Evolutionary conservation across 345 rosid species (phyloP).

Genomic region (Toxicodendron radicans): DNA sequence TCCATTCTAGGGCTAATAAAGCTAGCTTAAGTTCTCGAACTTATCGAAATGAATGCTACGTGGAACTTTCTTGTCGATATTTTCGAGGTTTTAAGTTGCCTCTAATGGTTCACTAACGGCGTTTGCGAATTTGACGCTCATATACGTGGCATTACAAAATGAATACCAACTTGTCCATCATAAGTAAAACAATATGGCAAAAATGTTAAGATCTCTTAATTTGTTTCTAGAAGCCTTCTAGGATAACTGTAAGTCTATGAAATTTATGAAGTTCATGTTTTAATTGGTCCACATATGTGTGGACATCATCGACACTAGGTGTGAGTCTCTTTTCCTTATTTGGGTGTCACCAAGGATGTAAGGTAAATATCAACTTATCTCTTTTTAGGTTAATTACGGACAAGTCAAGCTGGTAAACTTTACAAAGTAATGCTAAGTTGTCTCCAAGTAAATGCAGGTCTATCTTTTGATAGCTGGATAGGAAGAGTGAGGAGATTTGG

Average conservation of each 20-base stretch:
- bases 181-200: neutral
- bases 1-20: no score
- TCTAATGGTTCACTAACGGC: neutral
- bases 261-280: neutral
- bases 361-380: no score
- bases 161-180: neutral
- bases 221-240: neutral
- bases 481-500: neutral
- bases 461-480: neutral
- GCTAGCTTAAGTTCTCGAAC: neutral
- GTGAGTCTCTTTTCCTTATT: neutral
- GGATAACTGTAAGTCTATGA: neutral
- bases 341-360: neutral
- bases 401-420: neutral
- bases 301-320: neutral
- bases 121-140: neutral
- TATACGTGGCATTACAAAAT: neutral
- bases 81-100: neutral
- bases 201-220: neutral
- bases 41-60: neutral
- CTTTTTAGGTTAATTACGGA: neutral
- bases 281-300: neutral
- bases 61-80: neutral
- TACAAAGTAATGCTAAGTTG: neutral
- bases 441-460: neutral